Percentiles rank a stretch among this genome's conserved stretches.
phyloP scores from a whole-genome alignment of 1,139 yeast genomes.

The Wickerhamiella infanticola region DNA sequence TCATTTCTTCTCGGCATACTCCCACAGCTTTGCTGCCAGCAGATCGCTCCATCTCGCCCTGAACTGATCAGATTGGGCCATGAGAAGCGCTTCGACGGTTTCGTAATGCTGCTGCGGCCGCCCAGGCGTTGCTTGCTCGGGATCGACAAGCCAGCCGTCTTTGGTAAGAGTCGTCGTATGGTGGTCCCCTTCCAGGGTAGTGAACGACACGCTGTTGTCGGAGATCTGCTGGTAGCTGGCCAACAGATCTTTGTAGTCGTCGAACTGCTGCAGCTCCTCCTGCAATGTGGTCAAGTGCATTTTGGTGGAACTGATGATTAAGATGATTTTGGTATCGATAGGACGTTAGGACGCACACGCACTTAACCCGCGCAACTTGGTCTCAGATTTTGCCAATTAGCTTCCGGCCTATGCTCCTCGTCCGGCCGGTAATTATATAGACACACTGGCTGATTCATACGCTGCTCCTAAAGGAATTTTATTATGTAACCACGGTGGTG shows the following conservation, averaged over 20 bases:
- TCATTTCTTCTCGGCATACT: background rate
- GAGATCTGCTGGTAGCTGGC: conserved; percentile 3
- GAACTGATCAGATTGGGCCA: conserved; percentile 27
- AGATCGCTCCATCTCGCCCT: conserved; percentile 22
- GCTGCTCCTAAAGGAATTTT: background rate
- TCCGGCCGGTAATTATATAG: too few relatives aligned
- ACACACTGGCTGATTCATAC: too few relatives aligned
- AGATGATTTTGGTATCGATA: too few relatives aligned
- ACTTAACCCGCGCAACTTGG: too few relatives aligned
- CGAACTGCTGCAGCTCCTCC: conserved; percentile 14
- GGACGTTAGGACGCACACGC: too few relatives aligned
- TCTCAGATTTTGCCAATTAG: too few relatives aligned
- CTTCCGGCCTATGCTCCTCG: too few relatives aligned
- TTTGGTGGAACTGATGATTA: too few relatives aligned
- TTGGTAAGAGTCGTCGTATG: conserved; percentile 13
- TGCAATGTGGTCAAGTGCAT: conserved; percentile 4
- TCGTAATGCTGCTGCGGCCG: conserved; percentile 21
- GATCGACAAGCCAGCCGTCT: conserved; percentile 18
- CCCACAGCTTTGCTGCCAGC: conserved; percentile 19
- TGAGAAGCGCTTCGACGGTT: conserved; percentile 34
- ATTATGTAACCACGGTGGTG: background rate
- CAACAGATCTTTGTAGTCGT: conserved; percentile 4
- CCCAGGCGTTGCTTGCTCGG: too few relatives aligned
- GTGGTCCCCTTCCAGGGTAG: conserved; percentile 16
- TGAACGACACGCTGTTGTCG: conserved; percentile 7